Base-by-base conservation (phyloP, 768 basidiomycete genomes). In the Leucocoprinus sp. region DNA sequence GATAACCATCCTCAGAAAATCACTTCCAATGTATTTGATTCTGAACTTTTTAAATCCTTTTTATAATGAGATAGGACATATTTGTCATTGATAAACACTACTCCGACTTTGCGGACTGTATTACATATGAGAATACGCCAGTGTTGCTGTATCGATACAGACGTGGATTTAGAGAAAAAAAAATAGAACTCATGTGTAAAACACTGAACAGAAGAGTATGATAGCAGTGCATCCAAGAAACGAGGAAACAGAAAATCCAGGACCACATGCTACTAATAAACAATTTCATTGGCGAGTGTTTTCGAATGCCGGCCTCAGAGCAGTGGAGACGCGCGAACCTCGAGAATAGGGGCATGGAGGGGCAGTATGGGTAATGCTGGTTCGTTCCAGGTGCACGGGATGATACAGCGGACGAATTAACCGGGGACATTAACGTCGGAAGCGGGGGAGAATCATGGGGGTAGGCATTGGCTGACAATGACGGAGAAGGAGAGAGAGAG, bases 281-380 rank as follows among this genome's bases (percentile, higher is more conserved):
- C n/a, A 8, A 28, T 26, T n/a, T 45, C 19, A 45, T 31, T 15
- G 19, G 4, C 44, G 37, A 38, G 34, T 36, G 14, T 24, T 37
- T 6, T 55, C 48, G 42, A 64, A 64, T 5, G 59, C 66, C 14
- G 66, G 66, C 21, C 66, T 55, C 29, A 66, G 53, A 11, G 59
- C 62, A 4, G 65, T 68, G 5, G 64, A 64, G 39, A 68, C 66
- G 18, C 57, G 56, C 12, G 57, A 45, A 37, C 64, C 61, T 11
- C 57, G 51, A 12, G 59, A 59, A 45, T 42, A 60, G 64, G 1
- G 61, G 62, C 5, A 57, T 54, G 5, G 64, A 65, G 1, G 64
- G 59, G 24, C 45, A 62, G 31, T 65, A 67, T 8, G 52, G 46
- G 7, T 26, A 41, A 19, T 47, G 45, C 8, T 47, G 29, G 14